Evolutionary conservation across 129 eudicot species (phyloP).

Genomic region (Heracleum sosnowskyi): DNA sequence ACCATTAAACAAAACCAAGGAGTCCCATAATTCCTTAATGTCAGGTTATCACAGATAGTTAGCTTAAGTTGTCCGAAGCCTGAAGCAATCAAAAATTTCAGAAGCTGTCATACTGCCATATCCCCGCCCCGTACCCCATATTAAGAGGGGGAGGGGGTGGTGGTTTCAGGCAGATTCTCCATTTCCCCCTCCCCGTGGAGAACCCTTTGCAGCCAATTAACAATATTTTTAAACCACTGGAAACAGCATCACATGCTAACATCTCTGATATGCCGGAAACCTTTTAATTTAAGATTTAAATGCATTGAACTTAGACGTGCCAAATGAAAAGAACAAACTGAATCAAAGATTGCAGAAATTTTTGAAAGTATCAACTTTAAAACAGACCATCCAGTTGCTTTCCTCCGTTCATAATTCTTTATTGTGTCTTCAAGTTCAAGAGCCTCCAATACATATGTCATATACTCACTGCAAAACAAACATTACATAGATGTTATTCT

Average conservation of each 20-base stretch:
- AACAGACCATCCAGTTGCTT: constrained; percentile 69
- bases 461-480: constrained; percentile 64
- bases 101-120: neutral
- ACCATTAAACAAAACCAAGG: neutral
- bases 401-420: constrained; percentile 66
- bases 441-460: constrained; percentile 82
- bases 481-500: constrained; percentile 7
- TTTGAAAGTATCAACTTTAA: neutral
- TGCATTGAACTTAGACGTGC: neutral
- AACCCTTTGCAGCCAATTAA: neutral
- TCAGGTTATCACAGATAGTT: neutral
- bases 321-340: neutral
- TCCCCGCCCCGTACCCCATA: neutral
- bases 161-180: no score
- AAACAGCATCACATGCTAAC: neutral
- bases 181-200: neutral
- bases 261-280: neutral
- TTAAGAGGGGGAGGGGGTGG: neutral
- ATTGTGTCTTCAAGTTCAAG: constrained; percentile 87
- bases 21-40: neutral
- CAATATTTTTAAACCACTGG: neutral
- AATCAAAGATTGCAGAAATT: neutral
- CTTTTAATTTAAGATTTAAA: neutral
- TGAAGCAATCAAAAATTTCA: neutral
- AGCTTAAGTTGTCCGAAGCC: neutral